phyloP scores from a whole-genome alignment of 768 basidiomycete genomes.

The Gloeopeniophorella convolvens region DNA sequence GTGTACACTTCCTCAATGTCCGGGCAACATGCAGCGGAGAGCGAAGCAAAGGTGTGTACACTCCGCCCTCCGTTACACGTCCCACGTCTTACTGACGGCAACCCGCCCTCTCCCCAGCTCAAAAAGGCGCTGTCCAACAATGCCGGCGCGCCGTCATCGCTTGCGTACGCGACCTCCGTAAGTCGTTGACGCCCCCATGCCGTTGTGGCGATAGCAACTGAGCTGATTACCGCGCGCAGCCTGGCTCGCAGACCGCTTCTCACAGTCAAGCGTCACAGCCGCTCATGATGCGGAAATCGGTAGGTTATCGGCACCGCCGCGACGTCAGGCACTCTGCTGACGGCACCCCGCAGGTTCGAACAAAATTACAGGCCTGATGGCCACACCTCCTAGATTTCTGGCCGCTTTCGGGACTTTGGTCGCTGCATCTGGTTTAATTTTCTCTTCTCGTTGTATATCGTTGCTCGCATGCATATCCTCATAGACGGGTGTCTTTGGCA shows the following conservation, averaged over 20 bases:
- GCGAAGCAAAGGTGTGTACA: conserved; percentile 62
- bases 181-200: conserved; percentile 6
- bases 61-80: not conserved
- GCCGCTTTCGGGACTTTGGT: conserved; percentile 18
- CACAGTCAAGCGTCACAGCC: conserved; percentile 24
- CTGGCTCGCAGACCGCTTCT: conserved; percentile 19
- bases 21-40: conserved; percentile 58
- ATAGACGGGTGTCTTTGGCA: conserved; percentile 18
- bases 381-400: conserved; percentile 11
- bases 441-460: conserved; percentile 11
- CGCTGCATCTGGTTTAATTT: conserved; percentile 13
- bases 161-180: conserved; percentile 21
- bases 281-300: conserved; percentile 32
- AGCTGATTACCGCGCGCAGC: conserved; percentile 15
- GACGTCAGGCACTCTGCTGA: not conserved
- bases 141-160: conserved; percentile 27
- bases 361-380: conserved; percentile 21
- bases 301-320: conserved; percentile 12
- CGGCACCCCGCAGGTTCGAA: conserved; percentile 18
- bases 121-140: conserved; percentile 54
- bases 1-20: conserved; percentile 62
- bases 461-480: conserved; percentile 18
- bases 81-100: not conserved
- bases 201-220: conserved; percentile 1
- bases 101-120: conserved; percentile 36